phyloP scores from a whole-genome alignment of 306 rosid genomes.

The Dalbergia cochinchinensis region DNA sequence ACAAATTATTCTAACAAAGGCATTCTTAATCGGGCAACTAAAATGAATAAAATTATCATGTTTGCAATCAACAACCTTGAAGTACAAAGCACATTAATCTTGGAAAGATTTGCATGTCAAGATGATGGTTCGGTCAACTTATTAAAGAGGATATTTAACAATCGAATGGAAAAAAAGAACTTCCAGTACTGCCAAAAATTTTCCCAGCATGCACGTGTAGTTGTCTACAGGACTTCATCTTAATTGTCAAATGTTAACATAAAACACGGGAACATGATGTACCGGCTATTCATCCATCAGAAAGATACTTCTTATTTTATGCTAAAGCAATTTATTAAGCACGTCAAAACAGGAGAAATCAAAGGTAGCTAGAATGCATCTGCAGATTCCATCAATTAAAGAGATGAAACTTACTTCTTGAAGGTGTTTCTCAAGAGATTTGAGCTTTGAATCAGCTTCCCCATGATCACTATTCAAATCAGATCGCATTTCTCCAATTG shows the following conservation, averaged over 20 bases:
- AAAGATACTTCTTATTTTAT: conserved; percentile 6
- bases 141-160: no score
- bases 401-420: conserved; percentile 73
- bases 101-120: conserved; percentile 7
- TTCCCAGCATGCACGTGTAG: no score
- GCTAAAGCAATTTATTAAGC: conserved; percentile 12
- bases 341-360: background rate
- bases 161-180: no score
- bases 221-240: conserved; percentile 1
- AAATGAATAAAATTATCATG: background rate
- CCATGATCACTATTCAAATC: conserved; percentile 77
- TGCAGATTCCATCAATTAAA: conserved; percentile 11
- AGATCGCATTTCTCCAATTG: conserved; percentile 91
- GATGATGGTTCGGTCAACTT: background rate
- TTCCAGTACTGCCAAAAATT: no score
- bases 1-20: background rate
- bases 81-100: conserved; percentile 5
- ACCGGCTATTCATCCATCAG: background rate
- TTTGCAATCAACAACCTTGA: conserved; percentile 26
- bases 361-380: background rate
- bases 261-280: background rate
- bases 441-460: conserved; percentile 80
- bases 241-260: background rate
- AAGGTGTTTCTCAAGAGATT: conserved; percentile 78
- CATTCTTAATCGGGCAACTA: background rate